Base-by-base conservation (phyloP, 148 eudicot species). In the Camellia sinensis region DNA sequence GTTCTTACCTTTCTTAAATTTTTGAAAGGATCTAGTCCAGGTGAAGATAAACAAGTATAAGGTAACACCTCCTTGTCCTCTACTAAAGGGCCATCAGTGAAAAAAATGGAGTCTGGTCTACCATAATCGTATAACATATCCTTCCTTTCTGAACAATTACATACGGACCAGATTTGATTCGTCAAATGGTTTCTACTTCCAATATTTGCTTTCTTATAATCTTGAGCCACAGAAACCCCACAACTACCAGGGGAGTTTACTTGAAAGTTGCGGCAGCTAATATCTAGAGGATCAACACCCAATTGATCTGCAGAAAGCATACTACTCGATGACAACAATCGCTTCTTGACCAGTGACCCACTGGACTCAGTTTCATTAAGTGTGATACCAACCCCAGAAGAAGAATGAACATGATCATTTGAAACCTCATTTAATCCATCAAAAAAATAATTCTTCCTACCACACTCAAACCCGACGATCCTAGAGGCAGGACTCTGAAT, bases 391-490 rank as follows among this genome's bases (percentile, higher is more conserved):
- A 54, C 70, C 76, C 62, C 75, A 48, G 76, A 62, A 81, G 88
- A 79, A 77, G 87, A 82, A 44, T 74, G 84, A 78, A 54, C 53
- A 50, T 65, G 15, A 70, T 75, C 65, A 9, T 66, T 15, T 67
- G 82, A 74, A 63, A 53, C 69, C 12, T 70, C 79, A 73, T 78
- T 62, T 7, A 9, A 74, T 78, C 73, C 77, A 82, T 46, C 57
- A 52, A 70, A 71, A 41, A 65, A 5, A 50, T 61, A 48, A 79
- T 81, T 79, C 79, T 80, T 82, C 48, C 76, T 80, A 77, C 80
- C 62, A 75, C 87, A 86, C 65, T 86, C 80, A 78, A 93, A 91
- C 57, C 97, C 94, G 76, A 92, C 87, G 78, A 89, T 84, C 80
- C 94, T 90, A 64, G 92, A 82, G 67, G 80, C 80, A 82, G 94